phyloP scores from a whole-genome alignment of 768 basidiomycete species.

The Imleria badia region DNA sequence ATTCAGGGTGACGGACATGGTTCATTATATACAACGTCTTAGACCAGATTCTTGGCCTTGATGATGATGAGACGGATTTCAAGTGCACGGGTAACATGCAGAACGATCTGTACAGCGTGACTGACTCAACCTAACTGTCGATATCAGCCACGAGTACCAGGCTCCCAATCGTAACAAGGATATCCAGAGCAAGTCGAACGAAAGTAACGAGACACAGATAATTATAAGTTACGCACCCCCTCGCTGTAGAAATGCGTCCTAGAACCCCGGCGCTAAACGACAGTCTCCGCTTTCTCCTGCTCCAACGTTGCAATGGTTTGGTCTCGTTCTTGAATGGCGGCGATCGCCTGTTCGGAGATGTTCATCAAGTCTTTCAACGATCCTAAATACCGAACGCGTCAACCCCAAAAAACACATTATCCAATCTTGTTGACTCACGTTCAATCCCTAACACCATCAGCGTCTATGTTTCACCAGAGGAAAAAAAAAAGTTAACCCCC shows the following conservation, averaged over 20 bases:
- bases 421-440: slow-evolving; percentile 32
- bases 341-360: slow-evolving; percentile 35
- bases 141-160: too few species aligned
- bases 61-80: too few species aligned
- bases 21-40: too few species aligned
- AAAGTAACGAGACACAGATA: background rate
- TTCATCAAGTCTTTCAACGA: slow-evolving; percentile 33
- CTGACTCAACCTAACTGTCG: too few species aligned
- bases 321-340: slow-evolving; percentile 33
- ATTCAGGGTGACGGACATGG: too few species aligned
- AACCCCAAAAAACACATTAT: background rate
- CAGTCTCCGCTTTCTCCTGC: background rate
- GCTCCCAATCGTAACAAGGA: too few species aligned
- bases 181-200: too few species aligned
- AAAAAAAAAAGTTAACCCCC: background rate
- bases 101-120: too few species aligned
- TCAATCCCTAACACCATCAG: slow-evolving; percentile 47
- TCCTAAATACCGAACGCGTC: slow-evolving; percentile 19
- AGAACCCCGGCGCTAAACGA: background rate
- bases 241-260: background rate
- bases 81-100: too few species aligned
- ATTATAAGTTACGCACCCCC: background rate
- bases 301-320: slow-evolving; percentile 12
- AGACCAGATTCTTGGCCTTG: too few species aligned
- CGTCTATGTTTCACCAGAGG: slow-evolving; percentile 26